Evolutionary conservation across 495 filamentous ascomycete genomes (phyloP).

Genomic region (Trypethelium eluteriae): DNA sequence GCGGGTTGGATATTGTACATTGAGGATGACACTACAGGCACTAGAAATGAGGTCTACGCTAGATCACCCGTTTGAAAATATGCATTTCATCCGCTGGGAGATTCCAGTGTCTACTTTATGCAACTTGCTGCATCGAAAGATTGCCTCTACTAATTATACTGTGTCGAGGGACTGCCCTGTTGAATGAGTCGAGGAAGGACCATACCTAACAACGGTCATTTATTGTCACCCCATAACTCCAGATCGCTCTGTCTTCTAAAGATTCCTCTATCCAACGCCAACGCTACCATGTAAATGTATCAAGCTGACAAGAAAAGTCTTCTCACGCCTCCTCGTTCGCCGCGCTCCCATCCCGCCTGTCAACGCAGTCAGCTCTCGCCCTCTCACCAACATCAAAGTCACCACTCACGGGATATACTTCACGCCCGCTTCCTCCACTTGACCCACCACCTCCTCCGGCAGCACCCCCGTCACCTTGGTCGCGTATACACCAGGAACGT

Average conservation of each 20-base stretch:
- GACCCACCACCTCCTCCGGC: constrained; percentile 33
- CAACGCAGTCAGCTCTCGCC: constrained; percentile 2
- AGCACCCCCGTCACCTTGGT: constrained; percentile 75
- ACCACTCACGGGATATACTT: constrained; percentile 36
- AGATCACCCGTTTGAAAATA: not conserved
- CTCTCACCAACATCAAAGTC: not conserved
- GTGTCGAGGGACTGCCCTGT: too few relatives aligned
- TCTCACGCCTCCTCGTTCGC: constrained; percentile 19
- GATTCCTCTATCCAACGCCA: not conserved
- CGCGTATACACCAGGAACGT: constrained; percentile 81
- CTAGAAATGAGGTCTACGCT: not conserved
- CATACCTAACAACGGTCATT: too few relatives aligned
- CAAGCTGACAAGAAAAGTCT: not conserved
- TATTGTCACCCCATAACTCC: too few relatives aligned
- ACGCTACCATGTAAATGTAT: not conserved
- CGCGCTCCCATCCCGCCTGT: constrained; percentile 47
- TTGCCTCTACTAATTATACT: too few relatives aligned
- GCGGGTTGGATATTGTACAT: not conserved
- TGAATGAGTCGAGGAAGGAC: too few relatives aligned
- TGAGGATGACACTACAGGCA: not conserved
- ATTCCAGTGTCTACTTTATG: not conserved
- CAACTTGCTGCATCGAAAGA: too few relatives aligned
- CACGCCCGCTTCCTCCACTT: constrained; percentile 33
- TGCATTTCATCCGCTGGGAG: not conserved
- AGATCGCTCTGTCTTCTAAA: too few relatives aligned